phyloP scores from a whole-genome alignment of 2,329 filamentous ascomycete genomes.

The Trichoderma guizhouense region DNA sequence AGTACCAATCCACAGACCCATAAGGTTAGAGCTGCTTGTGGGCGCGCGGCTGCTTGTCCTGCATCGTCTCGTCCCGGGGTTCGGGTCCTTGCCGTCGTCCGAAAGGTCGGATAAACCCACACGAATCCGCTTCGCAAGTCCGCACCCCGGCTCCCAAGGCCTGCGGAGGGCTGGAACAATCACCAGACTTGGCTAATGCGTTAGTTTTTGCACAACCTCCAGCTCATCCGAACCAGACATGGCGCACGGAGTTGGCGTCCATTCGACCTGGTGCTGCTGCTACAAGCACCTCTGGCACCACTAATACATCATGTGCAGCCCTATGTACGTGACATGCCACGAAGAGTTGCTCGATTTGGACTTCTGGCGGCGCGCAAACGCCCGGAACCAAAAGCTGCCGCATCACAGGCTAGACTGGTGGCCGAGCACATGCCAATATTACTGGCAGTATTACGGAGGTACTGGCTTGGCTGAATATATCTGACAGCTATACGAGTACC shows the following conservation, averaged over 20 bases:
- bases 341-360: neutral
- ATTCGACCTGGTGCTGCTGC: neutral
- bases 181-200: slow-evolving; percentile 2
- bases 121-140: slow-evolving; percentile 13
- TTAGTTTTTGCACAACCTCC: neutral
- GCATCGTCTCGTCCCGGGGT: neutral
- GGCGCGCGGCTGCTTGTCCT: neutral
- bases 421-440: neutral
- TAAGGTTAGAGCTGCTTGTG: neutral
- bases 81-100: slow-evolving; percentile 14
- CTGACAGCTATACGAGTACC: neutral
- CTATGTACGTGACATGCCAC: neutral
- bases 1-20: neutral
- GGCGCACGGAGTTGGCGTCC: neutral
- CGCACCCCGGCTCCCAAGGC: neutral
- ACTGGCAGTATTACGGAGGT: neutral
- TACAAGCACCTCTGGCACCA: neutral
- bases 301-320: neutral
- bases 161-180: slow-evolving; percentile 8
- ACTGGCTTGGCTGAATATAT: neutral
- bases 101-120: slow-evolving; percentile 9
- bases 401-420: neutral
- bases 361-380: neutral
- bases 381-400: neutral
- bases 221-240: neutral